Evolutionary conservation across 805 yeast genomes (phyloP).

Genomic region (Metschnikowia lachancei): DNA sequence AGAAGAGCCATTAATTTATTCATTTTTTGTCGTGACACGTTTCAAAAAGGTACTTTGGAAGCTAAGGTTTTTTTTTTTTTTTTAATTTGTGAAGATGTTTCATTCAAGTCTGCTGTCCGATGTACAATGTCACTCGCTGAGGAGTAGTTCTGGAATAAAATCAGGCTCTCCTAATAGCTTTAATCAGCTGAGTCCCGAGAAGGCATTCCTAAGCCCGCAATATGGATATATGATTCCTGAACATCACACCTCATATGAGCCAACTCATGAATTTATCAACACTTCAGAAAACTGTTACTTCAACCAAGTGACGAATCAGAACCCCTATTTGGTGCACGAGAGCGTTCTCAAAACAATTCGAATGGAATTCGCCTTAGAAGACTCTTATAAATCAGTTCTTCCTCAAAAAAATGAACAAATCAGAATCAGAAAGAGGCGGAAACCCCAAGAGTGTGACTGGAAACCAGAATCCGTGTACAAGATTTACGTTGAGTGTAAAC

Average conservation of each 20-base stretch:
- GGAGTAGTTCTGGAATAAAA: conserved; percentile 10
- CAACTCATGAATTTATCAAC: conserved; percentile 3
- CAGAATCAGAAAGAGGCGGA: conserved; percentile 15
- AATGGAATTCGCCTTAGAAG: conserved; percentile 17
- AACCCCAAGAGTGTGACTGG: conserved; percentile 19
- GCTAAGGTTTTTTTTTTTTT: background rate
- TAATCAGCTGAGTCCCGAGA: conserved; percentile 7
- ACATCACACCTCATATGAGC: conserved; percentile 1
- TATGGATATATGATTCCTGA: conserved; percentile 8
- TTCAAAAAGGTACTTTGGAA: background rate
- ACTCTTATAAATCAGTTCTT: conserved; percentile 10
- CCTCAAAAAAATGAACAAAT: conserved; percentile 8
- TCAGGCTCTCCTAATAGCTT: conserved; percentile 6
- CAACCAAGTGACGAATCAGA: conserved; percentile 15
- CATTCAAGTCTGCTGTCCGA: conserved; percentile 12
- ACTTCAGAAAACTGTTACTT: conserved; percentile 11
- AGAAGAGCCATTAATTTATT: conserved; percentile 6
- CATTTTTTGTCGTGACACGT: conserved; percentile 2
- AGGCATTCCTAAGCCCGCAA: conserved; percentile 8
- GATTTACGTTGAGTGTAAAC: conserved; percentile 22
- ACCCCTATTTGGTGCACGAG: conserved; percentile 17
- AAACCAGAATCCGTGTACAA: conserved; percentile 21
- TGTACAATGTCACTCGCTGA: conserved; percentile 12
- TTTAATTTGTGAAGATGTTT: conserved; percentile 1
- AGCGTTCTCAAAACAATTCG: conserved; percentile 14